Evolutionary conservation across 163 green algal species (phyloP), one percentile per base, ranked within the genome.

Genomic region (Scenedesmus sp.): DNA sequence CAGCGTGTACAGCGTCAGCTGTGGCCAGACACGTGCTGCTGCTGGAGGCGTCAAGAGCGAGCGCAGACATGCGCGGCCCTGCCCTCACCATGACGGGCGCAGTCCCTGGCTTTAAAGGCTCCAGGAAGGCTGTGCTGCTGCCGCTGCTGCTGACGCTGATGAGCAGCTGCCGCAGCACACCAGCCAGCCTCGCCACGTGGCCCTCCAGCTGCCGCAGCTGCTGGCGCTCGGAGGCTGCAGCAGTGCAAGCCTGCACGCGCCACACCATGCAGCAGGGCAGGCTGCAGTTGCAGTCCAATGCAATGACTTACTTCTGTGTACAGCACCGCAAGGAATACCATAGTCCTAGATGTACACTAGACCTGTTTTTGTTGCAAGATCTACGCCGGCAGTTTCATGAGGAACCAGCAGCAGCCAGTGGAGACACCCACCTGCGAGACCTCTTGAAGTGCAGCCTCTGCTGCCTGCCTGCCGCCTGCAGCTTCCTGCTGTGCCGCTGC

Each of bases 91-190:
- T 90, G n/a, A 84, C 40, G 22, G 85, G 43, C 15, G 72, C 7
- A 59, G 70, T 42, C 1, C 70, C 43, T 59, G 70, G n/a, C 78
- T 51, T 73, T 35, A 30, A 30, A 10, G 43, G n/a, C 80, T 84
- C 85, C 46, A 76, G 68, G 33, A 90, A 9, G 10, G 35, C 9
- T n/a, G 9, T 18, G 30, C 30, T 13, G 9, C 1, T 81, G 44
- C 30, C 20, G 22, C 44, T 81, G 46, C 70, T 84, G 85, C 86
- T 83, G 35, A 81, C 53, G 51, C 86, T 91, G 12, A 81, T n/a
- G 3, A 91, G 78, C 51, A 91, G 78, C 87, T 91, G 78, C 3
- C 87, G 53, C 78, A 87, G 10, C 53, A 91, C 87, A 18, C 56
- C 49, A 30, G 78, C 87, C 40, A 87, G 33, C 37, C 42, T 49